A percentile compares a stretch with the other conserved stretches of the same genome.
These are phyloP conservation scores for Neurospora tetraspora DNA, from an alignment of 495 filamentous ascomycete species.

Conservation along the genomic window DNA sequence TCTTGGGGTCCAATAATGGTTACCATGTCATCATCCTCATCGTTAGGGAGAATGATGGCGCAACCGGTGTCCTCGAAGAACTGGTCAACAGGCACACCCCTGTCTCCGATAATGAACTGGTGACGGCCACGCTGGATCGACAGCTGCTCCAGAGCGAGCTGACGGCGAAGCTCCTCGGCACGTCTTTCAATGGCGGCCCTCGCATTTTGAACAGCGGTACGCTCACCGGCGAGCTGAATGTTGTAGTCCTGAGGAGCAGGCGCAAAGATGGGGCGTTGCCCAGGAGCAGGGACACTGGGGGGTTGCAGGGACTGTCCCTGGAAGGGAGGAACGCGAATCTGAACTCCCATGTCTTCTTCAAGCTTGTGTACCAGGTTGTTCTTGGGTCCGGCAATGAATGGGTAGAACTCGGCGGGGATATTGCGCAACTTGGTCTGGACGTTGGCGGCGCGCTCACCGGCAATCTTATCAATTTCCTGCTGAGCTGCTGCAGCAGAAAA, in stretches of 20 bases:
- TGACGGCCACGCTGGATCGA: constrained; percentile 70
- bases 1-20: constrained; percentile 74
- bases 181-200: constrained; percentile 68
- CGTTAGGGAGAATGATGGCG: constrained; percentile 67
- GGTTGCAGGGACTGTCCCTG: constrained; percentile 62
- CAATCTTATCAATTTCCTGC: constrained; percentile 73
- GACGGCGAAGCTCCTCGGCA: constrained; percentile 57
- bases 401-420: constrained; percentile 87
- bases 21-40: constrained; percentile 65
- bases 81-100: constrained; percentile 65
- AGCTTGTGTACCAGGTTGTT: constrained; percentile 55
- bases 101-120: constrained; percentile 82
- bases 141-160: constrained; percentile 61
- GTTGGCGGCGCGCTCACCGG: constrained; percentile 71
- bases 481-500: constrained; percentile 71
- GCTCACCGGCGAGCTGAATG: constrained; percentile 81
- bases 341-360: constrained; percentile 52
- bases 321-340: constrained; percentile 70
- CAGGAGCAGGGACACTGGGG: constrained; percentile 51
- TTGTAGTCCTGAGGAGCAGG: constrained; percentile 53
- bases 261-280: constrained; percentile 54
- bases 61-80: constrained; percentile 90
- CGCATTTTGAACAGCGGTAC: constrained; percentile 67
- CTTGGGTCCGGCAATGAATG: constrained; percentile 82
- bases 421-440: constrained; percentile 67